Base-by-base conservation (phyloP, 2,329 filamentous ascomycete species). In the Beauveria sp. region DNA sequence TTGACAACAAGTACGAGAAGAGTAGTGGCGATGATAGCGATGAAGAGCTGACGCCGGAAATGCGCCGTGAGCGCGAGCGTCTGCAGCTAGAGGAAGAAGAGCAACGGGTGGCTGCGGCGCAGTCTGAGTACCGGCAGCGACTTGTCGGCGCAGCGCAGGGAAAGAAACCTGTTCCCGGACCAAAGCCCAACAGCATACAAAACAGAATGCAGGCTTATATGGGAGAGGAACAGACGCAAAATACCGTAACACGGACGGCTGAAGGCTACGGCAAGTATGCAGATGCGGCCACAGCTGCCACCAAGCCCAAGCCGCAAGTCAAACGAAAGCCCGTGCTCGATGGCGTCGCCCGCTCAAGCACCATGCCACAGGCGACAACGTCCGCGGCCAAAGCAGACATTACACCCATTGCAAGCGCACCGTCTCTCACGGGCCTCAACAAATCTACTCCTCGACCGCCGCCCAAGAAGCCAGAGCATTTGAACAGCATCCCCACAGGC, bases 191-290 rank as follows among this genome's bases (percentile, higher is more conserved):
- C n/a, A 90, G 88, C 28, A 99, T 99, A 67, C 92, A 97, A 71
- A 92, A 90, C 70, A 88, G 93, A 65, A 91, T 99, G 59, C 90
- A 96, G 76, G 91, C 85, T 55, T 79, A 97, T 55, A 77, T 99
- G 18, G 87, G 87, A 63, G 92, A 97, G 69, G 91, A 88, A 46
- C 84, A 85, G 67, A 85, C 80, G 65, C 75, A 80, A 1, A 71
- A 81, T 1, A 75, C 77, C 16, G 82, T 84, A 30, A 85, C 87
- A 16, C 76, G 80, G 55, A 96, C 91, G 0, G 92, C 92, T 1
- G 87, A 92, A 65, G 93, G 93, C 0, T 97, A 97, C 71, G 94
- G 94, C 8, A 87, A 87, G 63, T 97, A 90, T 72, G 92, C 92
- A 22, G 89, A 87, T 64, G 73, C 75, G 3, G 72, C 75, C 5